phyloP scores from a whole-genome alignment of 176 grass and related monocot species.

The Pharus latifolius region DNA sequence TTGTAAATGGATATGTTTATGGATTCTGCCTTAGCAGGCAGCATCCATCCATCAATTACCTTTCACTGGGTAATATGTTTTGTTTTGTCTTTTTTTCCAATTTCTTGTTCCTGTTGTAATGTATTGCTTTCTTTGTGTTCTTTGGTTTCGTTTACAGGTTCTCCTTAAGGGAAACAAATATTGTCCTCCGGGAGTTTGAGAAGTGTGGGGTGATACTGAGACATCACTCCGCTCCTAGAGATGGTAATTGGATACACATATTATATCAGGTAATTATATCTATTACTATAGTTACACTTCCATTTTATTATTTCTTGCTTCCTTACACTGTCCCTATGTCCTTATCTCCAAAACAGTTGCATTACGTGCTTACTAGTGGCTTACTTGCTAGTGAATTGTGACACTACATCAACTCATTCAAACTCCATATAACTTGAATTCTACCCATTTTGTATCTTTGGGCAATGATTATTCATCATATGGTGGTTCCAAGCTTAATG shows the following conservation, averaged over 20 bases:
- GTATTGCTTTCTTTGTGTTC: conserved; percentile 1
- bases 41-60: not conserved
- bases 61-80: not conserved
- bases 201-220: conserved; percentile 87
- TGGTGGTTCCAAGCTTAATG: not conserved
- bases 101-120: not conserved
- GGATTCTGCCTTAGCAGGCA: not conserved
- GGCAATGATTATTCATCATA: not conserved
- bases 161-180: conserved; percentile 56
- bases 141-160: conserved; percentile 33
- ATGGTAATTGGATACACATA: conserved; percentile 92
- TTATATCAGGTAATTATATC: conserved; percentile 69
- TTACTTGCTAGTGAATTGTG: not conserved
- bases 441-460: not conserved
- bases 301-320: not conserved
- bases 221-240: conserved; percentile 61
- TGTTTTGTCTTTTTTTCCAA: not conserved
- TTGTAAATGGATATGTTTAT: not conserved
- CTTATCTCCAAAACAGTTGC: not conserved
- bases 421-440: not conserved
- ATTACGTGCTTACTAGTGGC: not conserved
- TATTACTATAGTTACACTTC: not conserved
- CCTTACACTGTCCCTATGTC: not conserved
- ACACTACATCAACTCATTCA: not conserved
- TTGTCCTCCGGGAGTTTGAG: conserved; percentile 75